Evolutionary conservation across 1,284 basidiomycete genomes (phyloP), one percentile per base, ranked within the genome.

Genomic region (Moesziomyces globuligerus): DNA sequence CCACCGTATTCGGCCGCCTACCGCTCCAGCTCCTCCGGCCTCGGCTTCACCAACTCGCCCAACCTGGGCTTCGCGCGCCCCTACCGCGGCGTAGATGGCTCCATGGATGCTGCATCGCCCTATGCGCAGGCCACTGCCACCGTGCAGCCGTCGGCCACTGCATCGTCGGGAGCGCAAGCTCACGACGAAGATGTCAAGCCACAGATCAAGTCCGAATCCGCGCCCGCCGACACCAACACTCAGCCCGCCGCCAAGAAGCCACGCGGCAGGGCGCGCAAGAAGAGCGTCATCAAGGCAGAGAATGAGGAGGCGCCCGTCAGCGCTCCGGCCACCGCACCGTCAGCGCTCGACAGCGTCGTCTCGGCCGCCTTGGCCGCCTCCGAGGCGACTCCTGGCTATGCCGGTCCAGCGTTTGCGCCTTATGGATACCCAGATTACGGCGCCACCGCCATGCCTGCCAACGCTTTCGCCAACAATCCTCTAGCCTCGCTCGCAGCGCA

Each of bases 21-120:
- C 21, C 66, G 66, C 21, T 69, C 66, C 51, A 59, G 32, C 55
- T 69, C 66, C 3, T 69, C 66, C 18, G 64, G 48, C 10, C 48
- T 72, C 20, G 60, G 64, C 24, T 72, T 68, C 54, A 68, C 70
- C n/a, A 57, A 68, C 28, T 72, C 70, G 9, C 70, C 70, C 52
- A 68, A 64, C 11, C 55, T 72, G 17, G 61, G 58, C 7, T 72
- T 66, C 28, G 69, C 69, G 13, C 69, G 69, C 4, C 61, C 69
- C 9, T 72, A 72, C 24, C 69, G 69, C 1, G 62, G 54, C 13
- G 26, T 58, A 17, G 69, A 72, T 36, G 53, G 49, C 24, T 49
- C 56, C 13, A 20, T 70, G 47, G 69, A 72, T 21, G 51, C 28
- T 23, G 48, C 62, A 7, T 57, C 59, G 11, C 57, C 69, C 3